Evolutionary conservation across 2,329 filamentous ascomycete genomes (phyloP).

Genomic region (Aureobasidium sp.): DNA sequence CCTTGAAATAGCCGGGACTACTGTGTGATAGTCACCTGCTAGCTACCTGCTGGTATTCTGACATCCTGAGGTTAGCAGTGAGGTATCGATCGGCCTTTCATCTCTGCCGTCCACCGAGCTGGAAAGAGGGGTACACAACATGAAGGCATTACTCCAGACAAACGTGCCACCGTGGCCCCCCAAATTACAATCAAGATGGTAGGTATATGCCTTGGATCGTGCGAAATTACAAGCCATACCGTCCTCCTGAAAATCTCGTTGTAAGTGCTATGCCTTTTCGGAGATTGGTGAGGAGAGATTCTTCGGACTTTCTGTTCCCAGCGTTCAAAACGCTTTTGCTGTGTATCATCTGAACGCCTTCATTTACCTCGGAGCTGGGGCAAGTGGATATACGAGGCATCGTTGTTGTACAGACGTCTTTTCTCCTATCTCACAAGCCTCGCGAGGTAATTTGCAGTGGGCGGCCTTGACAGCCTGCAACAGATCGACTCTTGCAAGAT

Average conservation of each 20-base stretch:
- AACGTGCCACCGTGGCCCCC: neutral
- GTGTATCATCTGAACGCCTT: neutral
- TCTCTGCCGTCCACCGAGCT: neutral
- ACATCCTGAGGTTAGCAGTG: neutral
- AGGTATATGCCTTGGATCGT: neutral
- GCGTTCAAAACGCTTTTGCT: neutral
- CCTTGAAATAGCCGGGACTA: neutral
- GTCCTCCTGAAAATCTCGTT: neutral
- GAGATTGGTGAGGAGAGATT: slow-evolving; percentile 8
- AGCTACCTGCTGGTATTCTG: neutral
- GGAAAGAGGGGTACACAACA: neutral
- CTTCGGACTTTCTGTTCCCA: neutral
- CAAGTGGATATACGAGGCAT: neutral
- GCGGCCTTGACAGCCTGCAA: neutral
- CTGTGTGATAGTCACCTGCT: neutral
- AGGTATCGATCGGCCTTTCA: neutral
- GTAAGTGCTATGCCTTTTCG: neutral
- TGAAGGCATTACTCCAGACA: neutral
- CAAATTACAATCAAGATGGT: neutral
- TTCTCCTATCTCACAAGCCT: neutral
- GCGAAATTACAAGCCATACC: neutral
- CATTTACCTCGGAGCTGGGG: neutral
- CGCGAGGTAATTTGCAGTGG: neutral
- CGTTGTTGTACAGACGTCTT: too few relatives aligned
- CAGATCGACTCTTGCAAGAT: neutral